Evolutionary conservation across 2,329 filamentous ascomycete species (phyloP).

Genomic region (Exophiala sp.): DNA sequence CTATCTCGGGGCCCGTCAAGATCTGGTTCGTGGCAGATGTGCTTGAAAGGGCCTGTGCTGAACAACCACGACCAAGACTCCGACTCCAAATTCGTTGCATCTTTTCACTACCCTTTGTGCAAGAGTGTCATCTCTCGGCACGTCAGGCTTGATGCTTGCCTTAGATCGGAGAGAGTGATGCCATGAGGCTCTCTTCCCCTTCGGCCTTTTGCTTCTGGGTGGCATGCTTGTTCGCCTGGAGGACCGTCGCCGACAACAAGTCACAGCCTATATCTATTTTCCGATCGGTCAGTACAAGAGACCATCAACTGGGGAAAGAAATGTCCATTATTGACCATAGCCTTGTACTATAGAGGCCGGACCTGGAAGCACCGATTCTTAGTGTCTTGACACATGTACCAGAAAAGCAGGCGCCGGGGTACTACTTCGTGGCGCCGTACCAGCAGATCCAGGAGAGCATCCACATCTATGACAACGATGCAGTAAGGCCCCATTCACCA

Average conservation of each 20-base stretch:
- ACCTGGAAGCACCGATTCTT: conserved; percentile 36
- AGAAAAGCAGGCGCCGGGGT: conserved; percentile 41
- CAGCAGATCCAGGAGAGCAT: conserved; percentile 45
- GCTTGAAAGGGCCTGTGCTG: too few relatives aligned
- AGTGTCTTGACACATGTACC: conserved; percentile 31
- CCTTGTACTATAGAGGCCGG: conserved; percentile 33
- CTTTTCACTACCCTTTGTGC: too few relatives aligned
- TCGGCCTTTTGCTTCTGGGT: conserved; percentile 19
- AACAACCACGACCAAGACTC: too few relatives aligned
- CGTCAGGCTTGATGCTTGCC: neutral
- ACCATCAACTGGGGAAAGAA: too few relatives aligned
- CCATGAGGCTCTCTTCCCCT: conserved; percentile 13
- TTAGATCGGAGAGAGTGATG: neutral
- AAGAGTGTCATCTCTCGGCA: too few relatives aligned
- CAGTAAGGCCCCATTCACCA: too few relatives aligned
- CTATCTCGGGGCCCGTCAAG: too few relatives aligned
- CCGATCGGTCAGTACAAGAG: conserved; percentile 38
- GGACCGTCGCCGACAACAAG: conserved; percentile 29
- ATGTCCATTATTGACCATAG: neutral
- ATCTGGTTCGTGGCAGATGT: too few relatives aligned
- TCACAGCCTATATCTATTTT: conserved; percentile 32
- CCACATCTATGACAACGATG: conserved; percentile 49
- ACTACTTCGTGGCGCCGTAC: conserved; percentile 49
- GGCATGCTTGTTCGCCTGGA: conserved; percentile 26
- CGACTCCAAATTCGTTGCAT: too few relatives aligned